Percentiles rank a stretch among this genome's conserved stretches.
These are phyloP conservation scores for Ustilago sp. DNA, from an alignment of 1,284 basidiomycete species.

Conservation along the genomic window DNA sequence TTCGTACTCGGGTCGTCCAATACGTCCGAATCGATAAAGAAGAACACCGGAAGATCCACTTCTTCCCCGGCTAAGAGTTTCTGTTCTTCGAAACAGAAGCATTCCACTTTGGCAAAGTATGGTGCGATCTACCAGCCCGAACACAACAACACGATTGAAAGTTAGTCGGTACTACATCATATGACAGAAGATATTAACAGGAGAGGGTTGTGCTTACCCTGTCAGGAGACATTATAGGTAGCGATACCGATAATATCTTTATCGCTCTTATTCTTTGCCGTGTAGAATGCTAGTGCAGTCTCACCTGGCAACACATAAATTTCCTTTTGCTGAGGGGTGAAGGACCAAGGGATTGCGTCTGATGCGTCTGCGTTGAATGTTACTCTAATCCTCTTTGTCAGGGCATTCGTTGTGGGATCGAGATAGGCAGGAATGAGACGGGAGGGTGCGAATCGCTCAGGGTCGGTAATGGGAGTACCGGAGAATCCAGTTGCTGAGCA, in stretches of 20 bases:
- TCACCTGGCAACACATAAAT: slow-evolving; percentile 94
- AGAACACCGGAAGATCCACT: slow-evolving; percentile 96
- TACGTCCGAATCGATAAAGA: slow-evolving; percentile 98
- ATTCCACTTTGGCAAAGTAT: slow-evolving; percentile 99
- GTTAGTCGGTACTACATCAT: not conserved
- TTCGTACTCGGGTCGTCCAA: slow-evolving; percentile 89
- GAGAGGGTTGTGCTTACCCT: slow-evolving; percentile 74
- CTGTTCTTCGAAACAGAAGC: slow-evolving; percentile 99
- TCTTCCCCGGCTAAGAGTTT: slow-evolving; percentile 93
- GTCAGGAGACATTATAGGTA: slow-evolving; percentile 95
- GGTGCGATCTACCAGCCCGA: slow-evolving; percentile 81
- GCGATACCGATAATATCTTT: slow-evolving; percentile 97
- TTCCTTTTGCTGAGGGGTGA: slow-evolving; percentile 88
- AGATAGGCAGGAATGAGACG: slow-evolving; percentile 54
- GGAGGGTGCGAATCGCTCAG: slow-evolving; percentile 56
- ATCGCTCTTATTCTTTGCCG: slow-evolving; percentile 85
- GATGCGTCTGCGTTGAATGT: slow-evolving; percentile 93
- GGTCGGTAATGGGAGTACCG: slow-evolving; percentile 85
- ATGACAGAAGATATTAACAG: not conserved
- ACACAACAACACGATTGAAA: not conserved
- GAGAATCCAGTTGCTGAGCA: slow-evolving; percentile 97
- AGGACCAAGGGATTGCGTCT: slow-evolving; percentile 91
- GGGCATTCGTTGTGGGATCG: slow-evolving; percentile 70
- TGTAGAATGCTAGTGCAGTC: slow-evolving; percentile 96
- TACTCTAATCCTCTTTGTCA: slow-evolving; percentile 79